Conservation (phyloP, 148 eudicot species). For the Vaccinium myrtillus region DNA sequence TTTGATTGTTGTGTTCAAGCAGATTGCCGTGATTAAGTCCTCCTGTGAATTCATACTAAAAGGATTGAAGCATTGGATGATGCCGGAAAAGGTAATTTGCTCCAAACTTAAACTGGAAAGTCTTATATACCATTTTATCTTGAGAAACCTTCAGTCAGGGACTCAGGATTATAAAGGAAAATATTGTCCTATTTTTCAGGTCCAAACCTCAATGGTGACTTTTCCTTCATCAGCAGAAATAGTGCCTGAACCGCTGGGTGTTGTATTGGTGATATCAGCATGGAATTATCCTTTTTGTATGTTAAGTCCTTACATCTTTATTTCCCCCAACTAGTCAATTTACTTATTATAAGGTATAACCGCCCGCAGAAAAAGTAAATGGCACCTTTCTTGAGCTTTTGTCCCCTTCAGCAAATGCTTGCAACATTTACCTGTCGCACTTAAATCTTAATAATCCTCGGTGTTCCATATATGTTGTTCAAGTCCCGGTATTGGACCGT, state of each 20-base stretch:
- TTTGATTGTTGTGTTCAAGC: slow-evolving; percentile 10
- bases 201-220: slow-evolving; percentile 24
- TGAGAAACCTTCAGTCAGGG: neutral
- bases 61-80: slow-evolving; percentile 50
- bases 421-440: too few species aligned
- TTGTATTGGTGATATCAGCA: slow-evolving; percentile 61
- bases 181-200: slow-evolving; percentile 27
- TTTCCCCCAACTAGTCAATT: too few species aligned
- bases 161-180: neutral
- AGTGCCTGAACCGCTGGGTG: slow-evolving; percentile 61
- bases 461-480: neutral
- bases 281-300: slow-evolving; percentile 92
- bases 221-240: slow-evolving; percentile 64
- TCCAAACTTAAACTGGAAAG: neutral
- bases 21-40: slow-evolving; percentile 35
- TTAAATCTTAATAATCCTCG: too few species aligned
- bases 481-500: neutral
- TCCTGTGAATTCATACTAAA: slow-evolving; percentile 39
- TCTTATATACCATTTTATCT: neutral
- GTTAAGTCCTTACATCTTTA: slow-evolving; percentile 25
- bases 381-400: too few species aligned
- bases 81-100: slow-evolving; percentile 44
- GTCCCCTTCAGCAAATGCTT: too few species aligned
- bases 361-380: too few species aligned
- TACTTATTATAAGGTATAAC: too few species aligned